These are phyloP conservation scores for Elymus sibiricus DNA, from an alignment of 176 grass and related monocot species.

Conservation along the genomic window DNA sequence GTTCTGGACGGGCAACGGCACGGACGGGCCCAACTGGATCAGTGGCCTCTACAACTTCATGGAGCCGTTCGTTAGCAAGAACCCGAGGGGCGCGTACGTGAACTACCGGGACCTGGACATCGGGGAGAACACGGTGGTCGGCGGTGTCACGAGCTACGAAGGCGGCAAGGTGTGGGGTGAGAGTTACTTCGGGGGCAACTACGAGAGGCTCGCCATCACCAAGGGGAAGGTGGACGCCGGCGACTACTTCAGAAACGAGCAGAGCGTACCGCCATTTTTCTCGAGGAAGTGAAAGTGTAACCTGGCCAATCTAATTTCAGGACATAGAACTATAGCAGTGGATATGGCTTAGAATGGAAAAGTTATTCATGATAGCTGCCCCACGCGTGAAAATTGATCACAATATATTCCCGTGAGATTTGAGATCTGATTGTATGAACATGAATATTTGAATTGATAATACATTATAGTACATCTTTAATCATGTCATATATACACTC, in stretches of 20 bases:
- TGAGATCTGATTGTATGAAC: too few relatives aligned
- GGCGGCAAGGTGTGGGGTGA: slow-evolving; percentile 40
- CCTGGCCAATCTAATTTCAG: not conserved
- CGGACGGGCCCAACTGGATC: slow-evolving; percentile 16
- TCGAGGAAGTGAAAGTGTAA: not conserved
- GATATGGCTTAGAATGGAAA: too few relatives aligned
- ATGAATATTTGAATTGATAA: too few relatives aligned
- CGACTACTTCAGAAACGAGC: slow-evolving; percentile 61
- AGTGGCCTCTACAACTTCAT: slow-evolving; percentile 14
- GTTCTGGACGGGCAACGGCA: not conserved
- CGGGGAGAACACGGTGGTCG: slow-evolving; percentile 30
- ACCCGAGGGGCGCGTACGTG: slow-evolving; percentile 34
- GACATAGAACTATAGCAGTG: not conserved
- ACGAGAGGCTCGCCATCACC: slow-evolving; percentile 25
- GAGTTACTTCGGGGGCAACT: slow-evolving; percentile 44
- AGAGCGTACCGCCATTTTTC: slow-evolving; percentile 47
- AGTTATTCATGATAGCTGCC: too few relatives aligned
- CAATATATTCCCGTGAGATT: too few relatives aligned
- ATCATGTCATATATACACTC: too few relatives aligned
- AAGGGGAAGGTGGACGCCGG: slow-evolving; percentile 37
- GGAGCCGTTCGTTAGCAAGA: slow-evolving; percentile 33
- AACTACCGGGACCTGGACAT: slow-evolving; percentile 52
- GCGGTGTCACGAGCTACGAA: slow-evolving; percentile 27
- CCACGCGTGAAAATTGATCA: too few relatives aligned
- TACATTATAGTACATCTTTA: too few relatives aligned